Evolutionary conservation across 2,329 filamentous ascomycete species (phyloP), one percentile per base, ranked within the genome.

Genomic region (Blastomyces percursus): DNA sequence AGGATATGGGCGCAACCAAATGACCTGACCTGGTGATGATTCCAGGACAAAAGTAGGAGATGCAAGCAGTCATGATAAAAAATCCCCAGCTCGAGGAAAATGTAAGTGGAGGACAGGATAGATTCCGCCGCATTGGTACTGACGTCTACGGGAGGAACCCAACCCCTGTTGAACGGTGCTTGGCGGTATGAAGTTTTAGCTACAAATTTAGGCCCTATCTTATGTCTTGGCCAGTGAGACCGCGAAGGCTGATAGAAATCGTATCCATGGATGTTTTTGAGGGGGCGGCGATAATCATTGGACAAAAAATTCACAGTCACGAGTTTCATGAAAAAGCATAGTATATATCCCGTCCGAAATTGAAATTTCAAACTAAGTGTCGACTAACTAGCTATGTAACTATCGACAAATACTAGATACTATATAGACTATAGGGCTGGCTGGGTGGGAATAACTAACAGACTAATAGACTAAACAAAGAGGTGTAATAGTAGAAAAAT

Each of bases 41-140:
- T 30, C 27, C 27, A 30, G 27, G 27, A 2, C 27, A 2, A 30
- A 30, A 30, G 4, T 44, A 12, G 38, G 14, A 14, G 14, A 40
- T 14, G 38, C 11, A 40, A 40, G 11, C 6, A 44, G 42, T n/a
- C 12, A 44, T 44, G 14, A 19, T 44, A 14, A 19, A 16, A 19
- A 14, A 44, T 86, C 63, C 32, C 62, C 40, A 32, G 54, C n/a
- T 46, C 30, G 48, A 51, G 48, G 4, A 35, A 30, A 30, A 51
- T 51, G 14, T 12, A 51, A 51, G 5, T 11, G 16, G 32, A 59
- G n/a, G 32, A 9, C 9, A 24, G 38, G 44, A 19, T 21, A 24
- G 2, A 35, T 19, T 51, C n/a, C 4, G 4, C 19, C 14, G 14
- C n/a, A 21, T 50, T 21, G 54, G 35, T 30, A 9, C 2, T 40